Conservation (phyloP, 441 rosid species). For the Corymbia citriodora region DNA sequence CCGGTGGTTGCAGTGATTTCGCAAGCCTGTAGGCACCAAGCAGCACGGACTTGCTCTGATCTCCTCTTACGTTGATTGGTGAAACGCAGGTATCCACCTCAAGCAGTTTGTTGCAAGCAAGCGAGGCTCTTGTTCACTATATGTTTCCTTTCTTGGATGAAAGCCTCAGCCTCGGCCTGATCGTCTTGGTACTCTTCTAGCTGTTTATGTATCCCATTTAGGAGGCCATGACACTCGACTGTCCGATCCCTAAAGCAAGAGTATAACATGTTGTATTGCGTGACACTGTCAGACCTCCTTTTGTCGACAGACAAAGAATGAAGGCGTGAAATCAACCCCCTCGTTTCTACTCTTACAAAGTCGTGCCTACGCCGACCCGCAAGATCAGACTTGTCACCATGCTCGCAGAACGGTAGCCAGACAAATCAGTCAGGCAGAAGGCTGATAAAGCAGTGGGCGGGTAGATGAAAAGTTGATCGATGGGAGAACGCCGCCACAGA, state of each 20-base stretch:
- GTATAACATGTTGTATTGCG: conserved; percentile 7
- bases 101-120: background rate
- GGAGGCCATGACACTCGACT: background rate
- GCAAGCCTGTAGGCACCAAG: conserved; percentile 4
- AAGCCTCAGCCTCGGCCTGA: background rate
- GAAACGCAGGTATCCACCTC: background rate
- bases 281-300: conserved; percentile 16
- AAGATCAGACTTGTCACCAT: background rate
- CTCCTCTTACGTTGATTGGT: background rate
- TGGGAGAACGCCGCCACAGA: background rate
- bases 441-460: background rate
- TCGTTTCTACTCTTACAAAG: background rate
- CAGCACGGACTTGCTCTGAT: background rate
- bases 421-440: background rate
- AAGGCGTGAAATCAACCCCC: too few species aligned
- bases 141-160: background rate
- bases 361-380: background rate
- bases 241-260: background rate
- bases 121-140: background rate
- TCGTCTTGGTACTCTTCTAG: background rate
- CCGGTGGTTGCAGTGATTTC: background rate
- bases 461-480: background rate
- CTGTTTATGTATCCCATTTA: background rate
- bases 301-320: background rate
- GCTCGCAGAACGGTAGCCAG: background rate